Conservation (phyloP, 192 early-diverging fungal species). For the Thamnidium elegans region DNA sequence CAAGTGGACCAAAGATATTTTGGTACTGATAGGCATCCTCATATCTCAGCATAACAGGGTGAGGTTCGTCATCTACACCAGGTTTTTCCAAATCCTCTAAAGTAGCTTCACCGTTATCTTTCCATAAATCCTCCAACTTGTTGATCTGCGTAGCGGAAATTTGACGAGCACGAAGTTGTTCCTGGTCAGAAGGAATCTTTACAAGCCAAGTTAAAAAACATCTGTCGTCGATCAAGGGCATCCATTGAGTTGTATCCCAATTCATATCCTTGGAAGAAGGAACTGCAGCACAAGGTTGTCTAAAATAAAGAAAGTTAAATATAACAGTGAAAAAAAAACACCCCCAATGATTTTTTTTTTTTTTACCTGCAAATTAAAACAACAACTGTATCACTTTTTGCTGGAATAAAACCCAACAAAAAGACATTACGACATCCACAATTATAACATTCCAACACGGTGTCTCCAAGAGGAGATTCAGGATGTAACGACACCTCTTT, state of each 20-base stretch:
- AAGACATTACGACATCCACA: conserved; percentile 95
- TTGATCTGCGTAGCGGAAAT: conserved; percentile 83
- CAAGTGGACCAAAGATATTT: conserved; percentile 91
- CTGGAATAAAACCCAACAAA: conserved; percentile 96
- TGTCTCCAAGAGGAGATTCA: conserved; percentile 91
- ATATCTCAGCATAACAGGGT: conserved; percentile 81
- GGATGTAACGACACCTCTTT: conserved; percentile 94
- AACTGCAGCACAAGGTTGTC: conserved; percentile 90
- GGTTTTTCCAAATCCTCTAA: conserved; percentile 81
- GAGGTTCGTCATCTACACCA: conserved; percentile 81
- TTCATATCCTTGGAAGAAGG: conserved; percentile 88
- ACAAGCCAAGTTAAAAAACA: conserved; percentile 94
- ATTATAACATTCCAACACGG: conserved; percentile 95
- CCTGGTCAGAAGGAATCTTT: conserved; percentile 81
- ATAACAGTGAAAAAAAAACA: too few species aligned
- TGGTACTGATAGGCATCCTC: conserved; percentile 98
- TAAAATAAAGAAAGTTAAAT: conserved; percentile 26
- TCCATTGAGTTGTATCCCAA: conserved; percentile 97
- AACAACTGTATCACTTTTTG: conserved; percentile 96
- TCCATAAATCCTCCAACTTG: conserved; percentile 90
- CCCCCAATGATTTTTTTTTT: too few species aligned
- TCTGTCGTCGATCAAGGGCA: conserved; percentile 94
- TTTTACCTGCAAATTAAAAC: conserved; percentile 89
- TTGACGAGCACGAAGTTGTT: conserved; percentile 78
- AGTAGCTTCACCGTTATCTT: conserved; percentile 66